phyloP scores from a whole-genome alignment of 768 basidiomycete genomes.

The Cystofilobasidium capitatum region DNA sequence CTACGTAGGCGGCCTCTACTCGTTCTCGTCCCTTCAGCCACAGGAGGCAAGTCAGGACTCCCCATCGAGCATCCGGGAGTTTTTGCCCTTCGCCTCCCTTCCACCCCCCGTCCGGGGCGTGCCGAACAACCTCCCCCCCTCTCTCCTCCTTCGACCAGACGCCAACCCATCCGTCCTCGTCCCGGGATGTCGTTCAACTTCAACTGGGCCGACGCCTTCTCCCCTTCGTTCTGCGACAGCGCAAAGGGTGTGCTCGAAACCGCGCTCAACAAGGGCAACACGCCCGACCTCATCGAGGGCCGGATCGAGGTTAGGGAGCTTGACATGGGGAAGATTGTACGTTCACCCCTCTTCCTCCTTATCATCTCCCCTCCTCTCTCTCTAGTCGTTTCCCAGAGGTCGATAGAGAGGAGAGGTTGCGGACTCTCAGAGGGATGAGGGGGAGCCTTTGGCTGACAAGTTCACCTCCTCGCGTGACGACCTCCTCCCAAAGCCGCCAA shows the following conservation, averaged over 20 bases:
- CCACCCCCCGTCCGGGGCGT: no score
- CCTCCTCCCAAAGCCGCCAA: conserved; percentile 71
- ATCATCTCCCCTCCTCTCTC: neutral
- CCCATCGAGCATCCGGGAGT: no score
- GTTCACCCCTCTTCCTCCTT: conserved; percentile 21
- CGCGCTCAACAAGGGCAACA: conserved; percentile 73
- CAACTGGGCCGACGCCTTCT: conserved; percentile 22
- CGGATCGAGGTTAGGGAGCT: conserved; percentile 95
- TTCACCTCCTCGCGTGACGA: no score
- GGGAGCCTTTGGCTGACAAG: neutral
- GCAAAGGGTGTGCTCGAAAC: conserved; percentile 23
- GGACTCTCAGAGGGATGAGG: no score
- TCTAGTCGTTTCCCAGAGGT: no score
- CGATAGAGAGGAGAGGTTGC: no score
- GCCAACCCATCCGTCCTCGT: no score
- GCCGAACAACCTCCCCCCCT: neutral
- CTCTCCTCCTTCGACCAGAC: neutral
- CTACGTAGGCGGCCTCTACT: no score
- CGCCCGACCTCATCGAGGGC: conserved; percentile 94
- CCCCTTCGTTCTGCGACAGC: conserved; percentile 19
- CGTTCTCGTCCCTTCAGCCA: no score
- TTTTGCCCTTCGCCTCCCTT: no score
- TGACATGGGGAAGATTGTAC: conserved; percentile 95
- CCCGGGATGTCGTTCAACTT: conserved; percentile 27
- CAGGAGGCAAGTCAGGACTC: no score